A percentile compares a stretch with the other conserved stretches of the same genome.
phyloP scores from a whole-genome alignment of 805 yeast species.

The Kuraishia molischiana region DNA sequence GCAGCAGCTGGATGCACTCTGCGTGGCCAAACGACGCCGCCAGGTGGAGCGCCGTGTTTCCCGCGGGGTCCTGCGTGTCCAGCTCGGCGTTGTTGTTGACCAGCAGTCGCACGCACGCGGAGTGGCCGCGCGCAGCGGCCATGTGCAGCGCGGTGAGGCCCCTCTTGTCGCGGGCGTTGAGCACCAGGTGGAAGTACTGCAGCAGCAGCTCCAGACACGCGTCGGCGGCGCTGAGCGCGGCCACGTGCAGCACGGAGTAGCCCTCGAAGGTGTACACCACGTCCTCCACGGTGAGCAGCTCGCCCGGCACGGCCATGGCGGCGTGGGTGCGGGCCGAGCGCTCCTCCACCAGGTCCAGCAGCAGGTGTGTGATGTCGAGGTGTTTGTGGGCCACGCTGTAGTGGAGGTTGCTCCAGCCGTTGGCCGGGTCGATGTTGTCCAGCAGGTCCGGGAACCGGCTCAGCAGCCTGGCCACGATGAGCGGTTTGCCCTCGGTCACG shows the following conservation, averaged over 20 bases:
- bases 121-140: constrained; percentile 50
- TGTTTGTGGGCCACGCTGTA: constrained; percentile 72
- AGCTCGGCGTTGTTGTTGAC: constrained; percentile 73
- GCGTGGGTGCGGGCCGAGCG: constrained; percentile 3
- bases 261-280: constrained; percentile 37
- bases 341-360: constrained; percentile 10
- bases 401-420: constrained; percentile 81
- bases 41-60: constrained; percentile 78
- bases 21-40: constrained; percentile 66
- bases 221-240: constrained; percentile 41
- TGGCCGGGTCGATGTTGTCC: constrained; percentile 54
- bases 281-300: constrained; percentile 22
- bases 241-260: constrained; percentile 63
- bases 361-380: constrained; percentile 36
- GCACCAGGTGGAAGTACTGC: constrained; percentile 41
- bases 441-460: constrained; percentile 59
- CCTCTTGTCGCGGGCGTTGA: constrained; percentile 30
- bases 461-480: constrained; percentile 57
- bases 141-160: constrained; percentile 64
- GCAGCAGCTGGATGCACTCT: constrained; percentile 43
- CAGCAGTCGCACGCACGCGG: constrained; percentile 53
- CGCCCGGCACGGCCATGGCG: neutral
- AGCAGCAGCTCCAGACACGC: constrained; percentile 68
- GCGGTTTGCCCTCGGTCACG: constrained; percentile 48
- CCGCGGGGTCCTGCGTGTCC: constrained; percentile 58